Conservation (phyloP, 257 asterid genomes). For the Przewalskia tangutica region DNA sequence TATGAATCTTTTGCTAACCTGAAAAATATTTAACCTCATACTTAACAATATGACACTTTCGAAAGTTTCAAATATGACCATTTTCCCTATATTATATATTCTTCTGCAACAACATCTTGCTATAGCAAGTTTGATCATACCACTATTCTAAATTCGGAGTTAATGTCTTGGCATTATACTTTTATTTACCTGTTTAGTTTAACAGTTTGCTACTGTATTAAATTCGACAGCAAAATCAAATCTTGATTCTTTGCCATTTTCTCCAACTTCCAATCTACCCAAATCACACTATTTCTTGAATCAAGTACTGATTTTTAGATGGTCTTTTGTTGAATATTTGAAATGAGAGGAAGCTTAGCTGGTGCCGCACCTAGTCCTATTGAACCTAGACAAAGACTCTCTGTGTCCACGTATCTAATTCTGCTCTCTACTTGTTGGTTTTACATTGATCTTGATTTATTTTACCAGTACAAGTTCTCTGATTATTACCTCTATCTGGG, state of each 20-base stretch:
- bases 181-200: background rate
- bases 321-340: background rate
- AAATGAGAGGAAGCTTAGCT: constrained; percentile 42
- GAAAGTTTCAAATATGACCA: too few species aligned
- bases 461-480: background rate
- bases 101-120: too few species aligned
- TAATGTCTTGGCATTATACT: background rate
- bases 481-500: background rate
- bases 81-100: too few species aligned
- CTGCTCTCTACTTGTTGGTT: background rate
- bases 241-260: background rate
- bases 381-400: constrained; percentile 56
- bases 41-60: too few species aligned
- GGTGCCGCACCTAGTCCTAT: constrained; percentile 35
- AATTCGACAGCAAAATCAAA: background rate
- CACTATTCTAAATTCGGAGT: background rate
- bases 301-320: background rate
- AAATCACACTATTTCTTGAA: background rate
- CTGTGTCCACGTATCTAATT: constrained; percentile 26
- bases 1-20: too few species aligned
- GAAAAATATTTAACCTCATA: too few species aligned
- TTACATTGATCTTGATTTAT: background rate
- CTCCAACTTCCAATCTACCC: background rate
- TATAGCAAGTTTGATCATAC: too few species aligned
- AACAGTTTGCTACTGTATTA: background rate